A percentile compares a stretch with the other conserved stretches of the same genome.
These are phyloP conservation scores for Aspergillus sergii DNA, from an alignment of 2,329 filamentous ascomycete genomes.

Conservation along the genomic window DNA sequence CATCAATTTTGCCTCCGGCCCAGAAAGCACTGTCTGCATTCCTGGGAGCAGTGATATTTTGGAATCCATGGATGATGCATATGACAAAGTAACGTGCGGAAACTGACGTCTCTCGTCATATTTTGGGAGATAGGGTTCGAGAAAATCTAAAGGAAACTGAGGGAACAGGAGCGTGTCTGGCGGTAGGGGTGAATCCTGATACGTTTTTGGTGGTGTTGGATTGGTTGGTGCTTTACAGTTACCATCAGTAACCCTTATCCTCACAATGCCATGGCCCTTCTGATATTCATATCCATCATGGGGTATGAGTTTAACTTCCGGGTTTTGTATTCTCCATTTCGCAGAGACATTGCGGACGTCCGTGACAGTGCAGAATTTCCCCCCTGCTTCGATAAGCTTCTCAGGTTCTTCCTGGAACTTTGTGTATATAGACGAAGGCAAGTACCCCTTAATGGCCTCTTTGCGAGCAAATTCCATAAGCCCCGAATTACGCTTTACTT, in stretches of 20 bases:
- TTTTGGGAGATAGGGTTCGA: constrained; percentile 56
- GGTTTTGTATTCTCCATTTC: constrained; percentile 51
- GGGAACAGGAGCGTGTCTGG: constrained; percentile 51
- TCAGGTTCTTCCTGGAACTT: constrained; percentile 51
- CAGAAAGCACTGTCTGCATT: constrained; percentile 80
- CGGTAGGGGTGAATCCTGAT: constrained; percentile 27
- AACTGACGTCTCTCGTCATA: constrained; percentile 36
- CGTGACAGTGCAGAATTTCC: constrained; percentile 49
- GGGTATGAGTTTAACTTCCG: constrained; percentile 44
- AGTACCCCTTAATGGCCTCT: constrained; percentile 50
- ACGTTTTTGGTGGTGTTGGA: constrained; percentile 14
- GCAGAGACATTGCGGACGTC: constrained; percentile 53
- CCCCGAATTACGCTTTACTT: constrained; percentile 51
- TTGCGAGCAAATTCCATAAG: constrained; percentile 50
- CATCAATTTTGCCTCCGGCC: constrained; percentile 83
- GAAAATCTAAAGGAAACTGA: constrained; percentile 46
- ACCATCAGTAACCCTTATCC: constrained; percentile 24
- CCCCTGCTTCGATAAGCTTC: constrained; percentile 48
- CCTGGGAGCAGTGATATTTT: constrained; percentile 76
- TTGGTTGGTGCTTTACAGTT: constrained; percentile 13
- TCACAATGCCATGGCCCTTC: constrained; percentile 47
- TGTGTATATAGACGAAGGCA: constrained; percentile 52
- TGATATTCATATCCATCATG: constrained; percentile 50
- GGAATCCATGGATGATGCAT: constrained; percentile 86
- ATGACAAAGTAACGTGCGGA: constrained; percentile 77